phyloP scores from a whole-genome alignment of 805 yeast genomes.

The Cyberlindnera japonica region DNA sequence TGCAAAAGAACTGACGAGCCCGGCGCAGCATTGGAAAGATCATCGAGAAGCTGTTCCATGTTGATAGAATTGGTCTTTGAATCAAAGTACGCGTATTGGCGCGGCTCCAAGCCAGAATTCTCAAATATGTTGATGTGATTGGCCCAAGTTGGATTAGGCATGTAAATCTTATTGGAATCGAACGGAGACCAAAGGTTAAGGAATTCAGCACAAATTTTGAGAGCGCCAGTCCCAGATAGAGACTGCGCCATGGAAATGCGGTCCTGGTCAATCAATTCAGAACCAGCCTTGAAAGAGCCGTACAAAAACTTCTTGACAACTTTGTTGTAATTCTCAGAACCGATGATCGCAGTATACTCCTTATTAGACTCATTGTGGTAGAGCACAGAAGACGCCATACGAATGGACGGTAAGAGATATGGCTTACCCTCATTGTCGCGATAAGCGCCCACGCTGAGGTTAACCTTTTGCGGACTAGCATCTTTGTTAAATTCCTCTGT shows the following conservation, averaged over 20 bases:
- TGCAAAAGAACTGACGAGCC: conserved; percentile 75
- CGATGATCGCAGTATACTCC: conserved; percentile 86
- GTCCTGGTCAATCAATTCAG: conserved; percentile 47
- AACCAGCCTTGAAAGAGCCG: conserved; percentile 58
- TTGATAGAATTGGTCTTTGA: conserved; percentile 57
- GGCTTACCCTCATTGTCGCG: conserved; percentile 87
- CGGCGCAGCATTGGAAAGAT: conserved; percentile 49
- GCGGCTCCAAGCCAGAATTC: conserved; percentile 63
- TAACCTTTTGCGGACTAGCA: conserved; percentile 50
- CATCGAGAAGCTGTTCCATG: conserved; percentile 57
- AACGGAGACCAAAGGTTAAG: conserved; percentile 49
- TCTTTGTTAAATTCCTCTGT: conserved; percentile 73
- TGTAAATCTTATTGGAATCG: conserved; percentile 45
- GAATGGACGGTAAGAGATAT: conserved; percentile 68
- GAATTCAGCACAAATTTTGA: conserved; percentile 81
- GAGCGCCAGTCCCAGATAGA: conserved; percentile 92
- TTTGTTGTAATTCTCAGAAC: conserved; percentile 62
- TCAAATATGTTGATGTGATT: conserved; percentile 81
- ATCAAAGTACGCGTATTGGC: conserved; percentile 71
- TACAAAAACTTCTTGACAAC: conserved; percentile 70
- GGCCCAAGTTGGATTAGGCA: conserved; percentile 94
- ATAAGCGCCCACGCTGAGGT: conserved; percentile 65
- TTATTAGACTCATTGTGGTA: conserved; percentile 44
- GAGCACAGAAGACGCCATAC: conserved; percentile 49
- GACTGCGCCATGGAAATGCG: conserved; percentile 85